Evolutionary conservation across 192 early-diverging fungal species (phyloP).

Genomic region (Linnemannia elongata): DNA sequence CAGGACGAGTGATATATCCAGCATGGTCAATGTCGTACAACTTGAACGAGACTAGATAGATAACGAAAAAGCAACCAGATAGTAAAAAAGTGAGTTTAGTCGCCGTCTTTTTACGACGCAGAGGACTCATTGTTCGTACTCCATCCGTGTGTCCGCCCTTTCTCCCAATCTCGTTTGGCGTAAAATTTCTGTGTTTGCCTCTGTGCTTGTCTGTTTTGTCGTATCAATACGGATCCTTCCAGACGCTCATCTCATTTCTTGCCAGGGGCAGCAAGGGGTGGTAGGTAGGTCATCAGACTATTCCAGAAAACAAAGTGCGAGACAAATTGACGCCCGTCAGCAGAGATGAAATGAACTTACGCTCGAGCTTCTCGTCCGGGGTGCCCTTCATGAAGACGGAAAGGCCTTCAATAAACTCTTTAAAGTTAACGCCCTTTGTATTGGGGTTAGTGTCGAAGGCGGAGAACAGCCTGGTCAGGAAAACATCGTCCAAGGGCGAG

Average conservation of each 20-base stretch:
- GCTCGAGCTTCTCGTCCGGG: slow-evolving; percentile 79
- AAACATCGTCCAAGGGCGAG: slow-evolving; percentile 74
- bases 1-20: slow-evolving; percentile 79
- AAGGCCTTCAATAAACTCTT: slow-evolving; percentile 74
- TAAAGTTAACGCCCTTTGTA: slow-evolving; percentile 54
- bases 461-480: slow-evolving; percentile 81
- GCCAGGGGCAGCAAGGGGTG: background rate
- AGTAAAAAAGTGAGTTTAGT: background rate
- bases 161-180: background rate
- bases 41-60: slow-evolving; percentile 76
- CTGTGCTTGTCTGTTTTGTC: background rate
- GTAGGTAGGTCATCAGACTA: background rate
- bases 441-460: slow-evolving; percentile 79
- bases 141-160: background rate
- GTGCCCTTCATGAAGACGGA: slow-evolving; percentile 84
- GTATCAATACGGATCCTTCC: background rate
- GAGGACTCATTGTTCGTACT: background rate
- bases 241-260: background rate
- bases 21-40: slow-evolving; percentile 85
- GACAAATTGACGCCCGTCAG: background rate
- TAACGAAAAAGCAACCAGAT: background rate
- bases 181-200: background rate
- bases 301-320: background rate
- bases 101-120: background rate
- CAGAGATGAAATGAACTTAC: slow-evolving; percentile 57